Percentiles rank a stretch among this genome's conserved stretches.
Conservation (phyloP, 2,329 filamentous ascomycete species). For the Alternaria incomplexa region DNA sequence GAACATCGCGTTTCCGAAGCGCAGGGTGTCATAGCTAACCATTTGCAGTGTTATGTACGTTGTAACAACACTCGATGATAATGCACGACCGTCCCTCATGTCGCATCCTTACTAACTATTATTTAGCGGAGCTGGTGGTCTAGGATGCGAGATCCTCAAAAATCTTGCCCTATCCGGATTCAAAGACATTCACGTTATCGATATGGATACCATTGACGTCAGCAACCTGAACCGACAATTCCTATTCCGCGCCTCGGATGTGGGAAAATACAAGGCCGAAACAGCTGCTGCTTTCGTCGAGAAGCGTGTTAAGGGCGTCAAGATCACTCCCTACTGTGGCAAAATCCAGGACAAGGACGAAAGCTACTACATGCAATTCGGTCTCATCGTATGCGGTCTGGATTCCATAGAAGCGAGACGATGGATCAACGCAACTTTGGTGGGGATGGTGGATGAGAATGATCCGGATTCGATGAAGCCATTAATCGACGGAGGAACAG, state of each 20-base stretch:
- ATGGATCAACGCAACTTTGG: conserved; percentile 96
- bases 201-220: conserved; percentile 99
- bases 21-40: conserved; percentile 24
- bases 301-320: conserved; percentile 84
- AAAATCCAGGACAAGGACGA: conserved; percentile 97
- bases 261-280: conserved; percentile 92
- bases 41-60: conserved; percentile 48
- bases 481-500: conserved; percentile 93
- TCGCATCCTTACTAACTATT: conserved; percentile 44
- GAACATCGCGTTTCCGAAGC: conserved; percentile 38
- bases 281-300: conserved; percentile 92
- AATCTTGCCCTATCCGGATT: conserved; percentile 95
- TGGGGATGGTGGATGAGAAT: conserved; percentile 85
- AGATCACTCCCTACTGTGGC: conserved; percentile 91
- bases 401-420: conserved; percentile 97
- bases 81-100: background rate
- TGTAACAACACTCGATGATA: background rate
- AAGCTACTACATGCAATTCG: conserved; percentile 96
- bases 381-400: conserved; percentile 88
- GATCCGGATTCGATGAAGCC: conserved; percentile 89
- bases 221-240: conserved; percentile 98
- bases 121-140: conserved; percentile 83
- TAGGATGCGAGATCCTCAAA: conserved; percentile 97
- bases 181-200: conserved; percentile 96
- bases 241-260: conserved; percentile 88